phyloP scores from a whole-genome alignment of 352 stramenopile species.

The Chrysophaeum taylorii region DNA sequence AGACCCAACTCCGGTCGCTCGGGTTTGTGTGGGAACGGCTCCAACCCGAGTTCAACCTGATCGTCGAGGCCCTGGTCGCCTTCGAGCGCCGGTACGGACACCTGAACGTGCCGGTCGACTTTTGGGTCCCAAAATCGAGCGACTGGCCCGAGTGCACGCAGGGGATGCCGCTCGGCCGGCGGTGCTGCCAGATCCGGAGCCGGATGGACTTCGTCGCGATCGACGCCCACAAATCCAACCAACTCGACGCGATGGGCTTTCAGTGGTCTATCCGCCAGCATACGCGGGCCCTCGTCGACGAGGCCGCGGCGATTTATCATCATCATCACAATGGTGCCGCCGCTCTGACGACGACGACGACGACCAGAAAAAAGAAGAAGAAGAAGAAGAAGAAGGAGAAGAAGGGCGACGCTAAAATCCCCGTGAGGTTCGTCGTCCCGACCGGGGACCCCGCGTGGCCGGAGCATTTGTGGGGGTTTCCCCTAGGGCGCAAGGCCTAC shows the following conservation, averaged over 20 bases:
- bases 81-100: conserved; percentile 72
- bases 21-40: conserved; percentile 54
- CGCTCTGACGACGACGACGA: neutral
- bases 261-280: conserved; percentile 57
- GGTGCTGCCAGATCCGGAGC: conserved; percentile 75
- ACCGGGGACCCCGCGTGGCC: neutral
- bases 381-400: too few relatives aligned
- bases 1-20: conserved; percentile 41
- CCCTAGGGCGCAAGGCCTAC: neutral
- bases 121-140: conserved; percentile 64
- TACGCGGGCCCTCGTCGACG: neutral
- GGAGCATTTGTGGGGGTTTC: neutral
- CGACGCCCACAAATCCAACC: conserved; percentile 47
- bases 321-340: neutral
- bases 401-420: too few relatives aligned
- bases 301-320: neutral
- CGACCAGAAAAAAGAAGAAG: conserved; percentile 34
- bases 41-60: conserved; percentile 47
- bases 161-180: conserved; percentile 68
- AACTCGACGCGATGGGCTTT: conserved; percentile 76
- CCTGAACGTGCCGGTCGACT: conserved; percentile 75
- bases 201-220: conserved; percentile 66
- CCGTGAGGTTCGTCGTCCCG: neutral
- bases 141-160: conserved; percentile 65
- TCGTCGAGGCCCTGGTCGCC: conserved; percentile 59